Evolutionary conservation across 2,329 filamentous ascomycete species (phyloP), one percentile per base, ranked within the genome.

Genomic region (Triangularia verruculosa): DNA sequence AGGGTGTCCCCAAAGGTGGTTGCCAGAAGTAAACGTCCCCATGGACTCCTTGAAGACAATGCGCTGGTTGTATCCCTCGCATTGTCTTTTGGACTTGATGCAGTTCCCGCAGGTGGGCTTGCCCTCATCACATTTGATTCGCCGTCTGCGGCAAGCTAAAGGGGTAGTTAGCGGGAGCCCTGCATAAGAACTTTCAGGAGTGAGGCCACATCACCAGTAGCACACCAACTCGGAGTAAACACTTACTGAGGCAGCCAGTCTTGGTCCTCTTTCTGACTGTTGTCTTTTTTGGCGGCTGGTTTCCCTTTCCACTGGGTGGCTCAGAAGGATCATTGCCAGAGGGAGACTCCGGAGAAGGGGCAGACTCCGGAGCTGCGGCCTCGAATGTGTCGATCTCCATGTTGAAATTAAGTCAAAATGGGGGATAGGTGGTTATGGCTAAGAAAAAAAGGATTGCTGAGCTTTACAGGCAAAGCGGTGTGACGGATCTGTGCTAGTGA

Each of bases 71-170:
- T 95, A 95, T 60, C 92, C 92, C 75, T 95, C 91, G 74, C 92
- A 96, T 68, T 87, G 82, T 13, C 92, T 85, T 76, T 93, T 94
- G 17, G 91, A 94, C 73, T 94, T 95, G 78, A 90, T 87, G 77
- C 92, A 96, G 73, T 96, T 96, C 72, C 84, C 87, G 77, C 92
- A 95, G 27, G 84, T 89, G 25, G 92, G 92, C 57, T 89, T 86
- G 71, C 92, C 91, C 75, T 98, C 95, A 66, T 95, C 95, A 76
- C 95, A 99, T 78, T 98, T 99, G 77, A 99, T 98, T 67, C 95
- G 90, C 60, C 95, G 89, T 78, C 91, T 94, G 67, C 95, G 90
- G 78, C 95, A 99, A 63, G 95, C 91, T 93, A 53, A 68, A 59
- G 68, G 64, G 62, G 73, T 57, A 63, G 56, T 71, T 59, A 66